phyloP scores from a whole-genome alignment of 768 basidiomycete genomes.

The Psilocybe sp. region DNA sequence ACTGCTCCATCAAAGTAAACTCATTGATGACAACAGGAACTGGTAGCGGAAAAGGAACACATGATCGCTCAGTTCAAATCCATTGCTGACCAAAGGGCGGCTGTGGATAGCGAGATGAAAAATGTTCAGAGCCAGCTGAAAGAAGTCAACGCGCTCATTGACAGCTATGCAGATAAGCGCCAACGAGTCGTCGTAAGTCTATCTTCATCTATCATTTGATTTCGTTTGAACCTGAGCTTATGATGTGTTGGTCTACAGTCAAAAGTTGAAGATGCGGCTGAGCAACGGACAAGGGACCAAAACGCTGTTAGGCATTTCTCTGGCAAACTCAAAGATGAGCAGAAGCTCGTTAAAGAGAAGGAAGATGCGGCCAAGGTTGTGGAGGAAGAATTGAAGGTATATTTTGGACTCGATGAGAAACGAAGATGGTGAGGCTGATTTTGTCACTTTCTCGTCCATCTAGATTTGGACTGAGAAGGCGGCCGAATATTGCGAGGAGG shows the following conservation, averaged over 20 bases:
- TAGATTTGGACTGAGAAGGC: conserved; percentile 70
- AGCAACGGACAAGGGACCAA: conserved; percentile 48
- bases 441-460: background rate
- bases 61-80: conserved; percentile 48
- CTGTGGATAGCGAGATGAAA: conserved; percentile 43
- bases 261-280: conserved; percentile 47
- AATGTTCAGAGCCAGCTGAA: conserved; percentile 41
- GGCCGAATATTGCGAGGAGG: conserved; percentile 53
- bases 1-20: background rate
- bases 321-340: conserved; percentile 51
- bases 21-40: conserved; percentile 37
- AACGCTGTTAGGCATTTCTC: conserved; percentile 44
- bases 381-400: conserved; percentile 61
- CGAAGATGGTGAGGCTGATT: too few species aligned
- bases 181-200: conserved; percentile 42
- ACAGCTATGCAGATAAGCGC: conserved; percentile 46
- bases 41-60: conserved; percentile 47
- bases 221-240: background rate
- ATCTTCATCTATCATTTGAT: background rate
- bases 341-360: conserved; percentile 38
- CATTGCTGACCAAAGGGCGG: conserved; percentile 40
- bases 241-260: conserved; percentile 30
- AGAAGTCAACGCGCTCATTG: conserved; percentile 44
- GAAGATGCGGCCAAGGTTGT: conserved; percentile 48
- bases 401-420: conserved; percentile 10